A percentile compares a stretch with the other conserved stretches of the same genome.
Evolutionary conservation across 306 rosid species (phyloP).

Genomic region (Alnus glutinosa): DNA sequence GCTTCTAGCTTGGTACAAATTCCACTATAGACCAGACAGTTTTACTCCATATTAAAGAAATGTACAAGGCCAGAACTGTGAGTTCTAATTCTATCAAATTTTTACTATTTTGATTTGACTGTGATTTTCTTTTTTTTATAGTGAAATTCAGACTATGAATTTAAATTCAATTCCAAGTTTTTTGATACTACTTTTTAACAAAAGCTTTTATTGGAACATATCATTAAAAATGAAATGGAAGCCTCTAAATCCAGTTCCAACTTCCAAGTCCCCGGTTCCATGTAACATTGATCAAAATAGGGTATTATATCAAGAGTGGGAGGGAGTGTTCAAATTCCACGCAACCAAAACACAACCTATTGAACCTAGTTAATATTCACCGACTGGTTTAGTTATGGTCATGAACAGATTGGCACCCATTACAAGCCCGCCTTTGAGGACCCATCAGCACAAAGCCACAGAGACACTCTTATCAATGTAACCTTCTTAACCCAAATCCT

Average conservation of each 20-base stretch:
- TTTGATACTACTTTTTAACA: not conserved
- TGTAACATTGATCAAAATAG: not conserved
- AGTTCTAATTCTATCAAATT: constrained; percentile 16
- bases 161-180: not conserved
- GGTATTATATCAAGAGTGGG: not conserved
- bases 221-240: not conserved
- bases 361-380: not conserved
- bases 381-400: not conserved
- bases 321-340: too few relatives aligned
- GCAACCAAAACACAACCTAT: constrained; percentile 9
- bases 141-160: not conserved
- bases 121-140: not conserved
- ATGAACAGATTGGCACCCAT: not conserved
- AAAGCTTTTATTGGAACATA: not conserved
- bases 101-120: constrained; percentile 2
- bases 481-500: constrained; percentile 7
- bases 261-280: not conserved
- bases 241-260: not conserved
- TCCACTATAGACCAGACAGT: constrained; percentile 23
- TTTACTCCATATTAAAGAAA: constrained; percentile 1
- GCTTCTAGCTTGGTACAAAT: not conserved
- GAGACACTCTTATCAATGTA: not conserved
- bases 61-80: not conserved
- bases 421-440: not conserved
- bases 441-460: not conserved